Percentiles rank a stretch among this genome's conserved stretches.
Conservation (phyloP, 164 flowering plant genomes). For the Cinnamomum chago region DNA sequence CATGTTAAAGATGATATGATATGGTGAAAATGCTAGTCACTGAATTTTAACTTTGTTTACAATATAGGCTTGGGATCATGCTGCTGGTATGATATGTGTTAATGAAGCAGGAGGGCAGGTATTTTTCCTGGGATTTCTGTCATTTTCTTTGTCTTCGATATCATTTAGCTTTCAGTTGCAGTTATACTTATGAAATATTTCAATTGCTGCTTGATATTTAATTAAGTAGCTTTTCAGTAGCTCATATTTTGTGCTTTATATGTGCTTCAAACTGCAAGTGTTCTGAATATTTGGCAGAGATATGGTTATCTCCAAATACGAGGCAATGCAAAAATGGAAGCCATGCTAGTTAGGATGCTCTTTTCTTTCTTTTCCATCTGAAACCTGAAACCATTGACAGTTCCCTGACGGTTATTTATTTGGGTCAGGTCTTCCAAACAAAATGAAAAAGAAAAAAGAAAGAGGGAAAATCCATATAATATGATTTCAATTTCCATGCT, state of each 20-base stretch:
- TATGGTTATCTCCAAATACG: not conserved
- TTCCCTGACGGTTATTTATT: no score
- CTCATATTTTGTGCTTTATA: not conserved
- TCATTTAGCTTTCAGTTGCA: not conserved
- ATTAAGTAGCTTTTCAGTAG: not conserved
- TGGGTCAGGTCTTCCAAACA: no score
- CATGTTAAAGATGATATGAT: not conserved
- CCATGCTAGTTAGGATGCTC: not conserved
- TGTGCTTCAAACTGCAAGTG: not conserved
- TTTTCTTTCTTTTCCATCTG: no score
- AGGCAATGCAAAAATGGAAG: not conserved
- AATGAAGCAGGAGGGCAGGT: slow-evolving; percentile 96
- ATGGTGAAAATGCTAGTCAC: not conserved
- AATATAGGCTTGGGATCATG: slow-evolving; percentile 86
- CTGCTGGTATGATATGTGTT: slow-evolving; percentile 84
- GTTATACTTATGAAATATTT: not conserved
- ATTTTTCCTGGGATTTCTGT: slow-evolving; percentile 3
- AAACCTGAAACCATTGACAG: no score
- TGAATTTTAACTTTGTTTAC: slow-evolving; percentile 7
- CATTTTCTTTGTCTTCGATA: not conserved
- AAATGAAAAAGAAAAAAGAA: no score
- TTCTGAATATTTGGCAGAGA: not conserved
- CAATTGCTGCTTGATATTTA: not conserved
- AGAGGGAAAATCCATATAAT: no score
- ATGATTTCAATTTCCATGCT: no score